Base-by-base conservation (phyloP, 371 early-diverging fungal species). In the Mucor ambiguus region DNA sequence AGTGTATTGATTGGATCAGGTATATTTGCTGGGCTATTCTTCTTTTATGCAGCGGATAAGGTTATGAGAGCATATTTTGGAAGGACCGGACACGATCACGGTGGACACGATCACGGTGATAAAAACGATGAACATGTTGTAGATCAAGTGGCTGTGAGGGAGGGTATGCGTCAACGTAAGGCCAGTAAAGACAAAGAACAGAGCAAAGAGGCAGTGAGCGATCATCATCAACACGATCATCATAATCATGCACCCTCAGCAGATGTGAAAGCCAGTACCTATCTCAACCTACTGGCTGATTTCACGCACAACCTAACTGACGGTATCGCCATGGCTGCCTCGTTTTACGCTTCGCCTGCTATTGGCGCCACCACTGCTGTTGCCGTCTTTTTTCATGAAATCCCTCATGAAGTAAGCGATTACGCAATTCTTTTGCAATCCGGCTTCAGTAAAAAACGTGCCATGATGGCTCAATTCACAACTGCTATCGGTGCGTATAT, bases 311-410 rank as follows among this genome's bases (percentile, higher is more conserved):
- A 95, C 74, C 91, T 95, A 66, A 92, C 95, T n/a, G 96, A 95
- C 61, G 96, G 96, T 14, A 79, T 95, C n/a, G 95, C 95, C 10
- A 90, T 95, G 88, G 91, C 95, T 3, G 93, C 94, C 1, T 90
- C 93, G 5, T 95, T 95, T 74, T 92, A 93, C 66, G 85, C 90
- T 26, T 92, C 92, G 16, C 92, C 90, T 18, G 87, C 89, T 2
- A 87, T 94, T 4, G 96, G 95, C 28, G 86, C 93, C 0, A 91
- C 93, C 0, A 94, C 95, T 2, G 90, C 95, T 6, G 88, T 95
- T 0, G 96, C 96, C 1, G 94, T 95, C n/a, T 93, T 95, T 58
- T 91, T 95, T 78, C 96, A 96, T 72, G 96, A 96, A 77, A 92
- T 96, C 37, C 95, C 96, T 5, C 96, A 96, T 73, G 94, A 96